A percentile compares a stretch with the other conserved stretches of the same genome.
phyloP scores from a whole-genome alignment of 2,329 filamentous ascomycete species.

The Pseudocercospora eumusae region DNA sequence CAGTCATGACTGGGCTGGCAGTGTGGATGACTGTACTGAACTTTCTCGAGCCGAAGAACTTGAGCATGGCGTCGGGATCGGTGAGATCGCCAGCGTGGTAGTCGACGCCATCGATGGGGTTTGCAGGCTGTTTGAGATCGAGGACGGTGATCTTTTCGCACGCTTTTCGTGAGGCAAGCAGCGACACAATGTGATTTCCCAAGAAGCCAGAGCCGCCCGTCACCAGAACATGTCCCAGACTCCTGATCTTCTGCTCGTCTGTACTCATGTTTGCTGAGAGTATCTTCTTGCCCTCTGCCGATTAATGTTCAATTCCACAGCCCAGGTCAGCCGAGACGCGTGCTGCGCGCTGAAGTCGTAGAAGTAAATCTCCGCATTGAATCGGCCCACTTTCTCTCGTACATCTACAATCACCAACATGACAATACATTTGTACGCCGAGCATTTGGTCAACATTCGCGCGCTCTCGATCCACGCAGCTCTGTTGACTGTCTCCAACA shows the following conservation, averaged over 20 bases:
- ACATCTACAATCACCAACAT: slow-evolving; percentile 16
- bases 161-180: slow-evolving; percentile 46
- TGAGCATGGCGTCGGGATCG: slow-evolving; percentile 44
- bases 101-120: slow-evolving; percentile 46
- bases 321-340: neutral
- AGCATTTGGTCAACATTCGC: slow-evolving; percentile 62
- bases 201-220: slow-evolving; percentile 56
- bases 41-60: slow-evolving; percentile 47
- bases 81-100: slow-evolving; percentile 57
- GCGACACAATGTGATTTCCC: slow-evolving; percentile 53
- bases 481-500: slow-evolving; percentile 48
- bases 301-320: neutral
- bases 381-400: neutral
- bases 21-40: slow-evolving; percentile 55
- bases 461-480: slow-evolving; percentile 61
- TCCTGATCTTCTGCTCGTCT: slow-evolving; percentile 29
- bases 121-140: slow-evolving; percentile 48
- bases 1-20: slow-evolving; percentile 47
- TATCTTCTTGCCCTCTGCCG: neutral
- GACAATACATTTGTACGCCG: slow-evolving; percentile 56
- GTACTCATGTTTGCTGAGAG: neutral
- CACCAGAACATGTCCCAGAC: slow-evolving; percentile 51
- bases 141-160: slow-evolving; percentile 50
- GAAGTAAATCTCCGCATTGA: neutral
- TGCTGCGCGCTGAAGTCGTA: neutral